A percentile compares a stretch with the other conserved stretches of the same genome.
Conservation (phyloP, 805 yeast genomes). For the Tetrapisispora namnaoensis region DNA sequence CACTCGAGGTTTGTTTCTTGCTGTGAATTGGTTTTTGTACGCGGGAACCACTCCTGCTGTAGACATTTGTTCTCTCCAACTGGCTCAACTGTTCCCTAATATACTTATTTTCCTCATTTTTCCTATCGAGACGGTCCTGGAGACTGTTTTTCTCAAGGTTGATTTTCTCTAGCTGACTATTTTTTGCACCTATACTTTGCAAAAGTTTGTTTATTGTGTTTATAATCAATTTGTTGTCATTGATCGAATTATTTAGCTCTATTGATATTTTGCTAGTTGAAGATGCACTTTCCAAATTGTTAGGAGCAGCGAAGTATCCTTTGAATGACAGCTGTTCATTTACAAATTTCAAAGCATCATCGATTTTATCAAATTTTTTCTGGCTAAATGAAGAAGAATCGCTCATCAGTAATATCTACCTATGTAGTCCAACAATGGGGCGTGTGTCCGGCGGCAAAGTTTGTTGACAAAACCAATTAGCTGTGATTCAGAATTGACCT, state of each 20-base stretch:
- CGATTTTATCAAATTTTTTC: conserved; percentile 9
- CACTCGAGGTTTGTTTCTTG: not conserved
- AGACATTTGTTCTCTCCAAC: not conserved
- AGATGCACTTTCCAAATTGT: conserved; percentile 4
- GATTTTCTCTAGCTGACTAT: conserved; percentile 6
- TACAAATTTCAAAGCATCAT: conserved; percentile 16
- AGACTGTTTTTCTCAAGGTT: conserved; percentile 1
- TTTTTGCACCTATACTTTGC: conserved; percentile 8
- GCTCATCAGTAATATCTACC: not conserved
- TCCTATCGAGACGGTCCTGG: conserved; percentile 5
- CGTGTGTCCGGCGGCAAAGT: too few species aligned
- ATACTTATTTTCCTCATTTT: not conserved
- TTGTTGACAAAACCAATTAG: too few species aligned
- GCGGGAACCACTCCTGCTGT: not conserved
- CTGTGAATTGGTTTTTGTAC: not conserved
- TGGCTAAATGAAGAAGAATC: not conserved
- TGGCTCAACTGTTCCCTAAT: not conserved
- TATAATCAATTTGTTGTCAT: conserved; percentile 12
- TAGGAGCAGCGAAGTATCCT: conserved; percentile 8
- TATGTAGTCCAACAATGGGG: too few species aligned
- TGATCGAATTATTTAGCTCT: conserved; percentile 4
- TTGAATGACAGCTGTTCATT: conserved; percentile 13
- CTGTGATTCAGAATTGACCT: too few species aligned
- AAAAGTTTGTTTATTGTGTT: conserved; percentile 19
- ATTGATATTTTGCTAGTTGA: not conserved